Evolutionary conservation across 257 asterid genomes (phyloP), one percentile per base, ranked within the genome.

Genomic region (Solanum megistacrolobum): DNA sequence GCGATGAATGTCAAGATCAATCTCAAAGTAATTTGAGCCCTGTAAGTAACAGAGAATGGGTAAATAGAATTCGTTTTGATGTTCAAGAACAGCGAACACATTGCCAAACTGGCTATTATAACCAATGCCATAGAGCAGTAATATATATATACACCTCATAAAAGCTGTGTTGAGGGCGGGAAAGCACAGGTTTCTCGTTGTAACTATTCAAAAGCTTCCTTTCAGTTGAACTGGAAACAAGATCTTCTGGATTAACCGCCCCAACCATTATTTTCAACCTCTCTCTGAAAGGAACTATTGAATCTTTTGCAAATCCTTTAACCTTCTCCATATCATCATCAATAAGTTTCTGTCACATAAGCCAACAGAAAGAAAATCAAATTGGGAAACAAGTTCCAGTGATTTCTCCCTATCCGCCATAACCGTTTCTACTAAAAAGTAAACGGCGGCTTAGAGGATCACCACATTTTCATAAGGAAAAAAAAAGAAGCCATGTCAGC

Each of bases 1-100:
- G 34, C 94, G 95, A 89, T 96, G 99, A 85, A 96, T 96, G 91
- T 96, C 99, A 48, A 96, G 96, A 93, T 96, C 99, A 34, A 96
- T 83, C 93, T 96, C 99, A 29, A 96, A 94, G 92, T 96, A 96
- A 88, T 94, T 95, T 9, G 95, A 89, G 9, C 99, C 97, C 99
- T 96, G 90, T 58, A 85, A 72, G 21, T 68, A 31, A 72, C 29
- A 52, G 32, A 85, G 74, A 72, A 83, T 4, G 31, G 66, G 34
- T n/a, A 85, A 62, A 41, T 27, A 69, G 18, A 46, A 23, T 32
- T 52, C 27, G 9, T 16, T 52, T 14, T 48, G 84, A 41, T 48
- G 35, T 31, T 79, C 83, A 86, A 32, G 35, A 48, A 55, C 39
- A 75, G 52, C 58, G 3, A 13, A 35, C 46, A 65, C 38, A 35